These are phyloP conservation scores for Agapanthus africanus DNA, from an alignment of 106 monocot species.

Conservation along the genomic window DNA sequence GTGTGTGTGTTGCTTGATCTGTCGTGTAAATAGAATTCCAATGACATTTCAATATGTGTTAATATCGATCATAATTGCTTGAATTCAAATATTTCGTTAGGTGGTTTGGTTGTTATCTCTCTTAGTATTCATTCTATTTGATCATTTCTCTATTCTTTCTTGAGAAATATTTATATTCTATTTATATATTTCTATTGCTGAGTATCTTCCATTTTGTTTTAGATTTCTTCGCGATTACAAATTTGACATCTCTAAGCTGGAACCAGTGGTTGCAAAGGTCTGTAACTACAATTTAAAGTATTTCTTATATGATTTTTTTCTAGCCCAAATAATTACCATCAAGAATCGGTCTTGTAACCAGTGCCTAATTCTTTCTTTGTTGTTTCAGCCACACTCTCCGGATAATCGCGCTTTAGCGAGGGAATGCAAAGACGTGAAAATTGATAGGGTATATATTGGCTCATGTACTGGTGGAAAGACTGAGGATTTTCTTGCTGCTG, in stretches of 20 bases:
- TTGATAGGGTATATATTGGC: constrained; percentile 86
- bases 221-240: constrained; percentile 37
- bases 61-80: no score
- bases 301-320: background rate
- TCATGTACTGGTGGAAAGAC: constrained; percentile 91
- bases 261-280: constrained; percentile 76
- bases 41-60: no score
- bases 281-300: constrained; percentile 1
- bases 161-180: no score
- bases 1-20: no score
- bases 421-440: constrained; percentile 91
- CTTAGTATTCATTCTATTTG: no score
- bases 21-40: no score
- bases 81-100: no score
- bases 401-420: constrained; percentile 90
- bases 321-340: no score
- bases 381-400: constrained; percentile 76
- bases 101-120: no score
- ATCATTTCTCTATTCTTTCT: no score
- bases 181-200: background rate
- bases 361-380: background rate
- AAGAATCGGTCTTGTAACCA: no score
- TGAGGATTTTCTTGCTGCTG: constrained; percentile 71
- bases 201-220: background rate
- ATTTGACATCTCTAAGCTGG: constrained; percentile 71